Percentiles rank a stretch among this genome's conserved stretches.
These are phyloP conservation scores for Hygrophila difformis DNA, from an alignment of 257 asterid species.

Conservation along the genomic window DNA sequence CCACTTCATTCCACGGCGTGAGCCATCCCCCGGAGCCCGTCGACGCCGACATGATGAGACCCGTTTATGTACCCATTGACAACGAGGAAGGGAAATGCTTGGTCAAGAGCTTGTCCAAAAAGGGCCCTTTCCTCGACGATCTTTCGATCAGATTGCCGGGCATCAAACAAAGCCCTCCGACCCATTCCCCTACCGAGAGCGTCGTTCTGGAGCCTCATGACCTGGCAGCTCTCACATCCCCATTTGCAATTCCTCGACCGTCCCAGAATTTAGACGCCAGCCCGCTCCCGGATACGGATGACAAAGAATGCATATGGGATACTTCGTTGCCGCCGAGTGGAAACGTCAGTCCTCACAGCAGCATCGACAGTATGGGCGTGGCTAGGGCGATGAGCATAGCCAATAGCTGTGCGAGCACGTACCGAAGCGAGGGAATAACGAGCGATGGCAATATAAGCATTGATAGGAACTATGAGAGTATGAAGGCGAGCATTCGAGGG, in stretches of 20 bases:
- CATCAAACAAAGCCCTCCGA: slow-evolving; percentile 23
- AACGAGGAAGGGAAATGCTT: slow-evolving; percentile 34
- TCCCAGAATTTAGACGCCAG: slow-evolving; percentile 27
- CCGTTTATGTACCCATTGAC: slow-evolving; percentile 51
- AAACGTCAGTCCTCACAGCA: slow-evolving; percentile 41
- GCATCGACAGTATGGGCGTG: slow-evolving; percentile 33
- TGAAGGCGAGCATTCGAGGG: slow-evolving; percentile 30
- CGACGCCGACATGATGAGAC: slow-evolving; percentile 57
- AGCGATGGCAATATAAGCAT: slow-evolving; percentile 24
- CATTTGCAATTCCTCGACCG: slow-evolving; percentile 19
- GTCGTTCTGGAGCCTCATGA: slow-evolving; percentile 25
- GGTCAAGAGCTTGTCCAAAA: slow-evolving; percentile 36
- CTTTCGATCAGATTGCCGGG: slow-evolving; percentile 42
- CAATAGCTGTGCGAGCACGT: slow-evolving; percentile 31
- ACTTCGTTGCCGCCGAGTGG: slow-evolving; percentile 45
- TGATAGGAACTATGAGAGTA: slow-evolving; percentile 28
- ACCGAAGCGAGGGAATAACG: slow-evolving; percentile 18
- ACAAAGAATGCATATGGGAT: slow-evolving; percentile 47
- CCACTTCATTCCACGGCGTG: slow-evolving; percentile 71
- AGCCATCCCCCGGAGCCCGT: slow-evolving; percentile 80
- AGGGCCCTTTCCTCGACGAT: slow-evolving; percentile 50
- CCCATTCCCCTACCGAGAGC: slow-evolving; percentile 27
- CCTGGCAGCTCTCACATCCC: slow-evolving; percentile 17
- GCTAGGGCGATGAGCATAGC: slow-evolving; percentile 35
- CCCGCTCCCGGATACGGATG: slow-evolving; percentile 25